A percentile compares a stretch with the other conserved stretches of the same genome.
Conservation (phyloP, 805 yeast species). For the Metschnikowia orientalis region DNA sequence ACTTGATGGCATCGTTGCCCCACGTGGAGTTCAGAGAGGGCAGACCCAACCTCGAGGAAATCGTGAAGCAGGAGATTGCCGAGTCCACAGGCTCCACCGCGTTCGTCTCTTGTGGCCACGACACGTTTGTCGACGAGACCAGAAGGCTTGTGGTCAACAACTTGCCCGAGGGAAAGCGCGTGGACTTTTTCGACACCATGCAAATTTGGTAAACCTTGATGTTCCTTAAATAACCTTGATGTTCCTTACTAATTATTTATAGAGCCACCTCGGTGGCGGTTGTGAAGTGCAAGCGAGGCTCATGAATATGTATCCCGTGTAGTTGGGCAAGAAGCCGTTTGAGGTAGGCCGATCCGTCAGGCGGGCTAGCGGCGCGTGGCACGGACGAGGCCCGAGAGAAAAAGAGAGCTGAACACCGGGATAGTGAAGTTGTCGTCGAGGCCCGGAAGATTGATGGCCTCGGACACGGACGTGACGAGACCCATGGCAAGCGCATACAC, state of each 20-base stretch:
- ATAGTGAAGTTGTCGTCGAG: constrained; percentile 94
- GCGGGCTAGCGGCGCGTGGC: constrained; percentile 6
- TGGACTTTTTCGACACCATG: constrained; percentile 71
- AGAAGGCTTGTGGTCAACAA: constrained; percentile 45
- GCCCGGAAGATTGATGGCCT: constrained; percentile 70
- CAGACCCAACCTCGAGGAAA: constrained; percentile 35
- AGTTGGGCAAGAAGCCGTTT: too few species aligned
- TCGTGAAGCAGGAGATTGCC: constrained; percentile 35
- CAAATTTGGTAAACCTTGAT: constrained; percentile 52
- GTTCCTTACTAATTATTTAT: neutral
- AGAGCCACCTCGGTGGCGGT: too few species aligned
- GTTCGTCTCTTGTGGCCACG: constrained; percentile 62
- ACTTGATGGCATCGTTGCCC: constrained; percentile 23
- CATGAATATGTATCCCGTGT: constrained; percentile 1
- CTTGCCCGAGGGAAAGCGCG: constrained; percentile 41
- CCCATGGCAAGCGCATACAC: constrained; percentile 63
- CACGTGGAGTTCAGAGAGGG: constrained; percentile 42
- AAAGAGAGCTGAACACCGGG: constrained; percentile 76
- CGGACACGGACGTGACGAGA: constrained; percentile 78
- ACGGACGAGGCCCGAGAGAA: constrained; percentile 49
- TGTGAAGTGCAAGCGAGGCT: constrained; percentile 1
- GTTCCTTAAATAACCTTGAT: neutral
- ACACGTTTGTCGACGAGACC: constrained; percentile 51
- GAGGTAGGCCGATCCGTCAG: too few species aligned
- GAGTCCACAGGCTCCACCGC: constrained; percentile 39